Percentiles rank a stretch among this genome's conserved stretches.
Conservation (phyloP, 495 filamentous ascomycete genomes). For the Podospora fimiseda region DNA sequence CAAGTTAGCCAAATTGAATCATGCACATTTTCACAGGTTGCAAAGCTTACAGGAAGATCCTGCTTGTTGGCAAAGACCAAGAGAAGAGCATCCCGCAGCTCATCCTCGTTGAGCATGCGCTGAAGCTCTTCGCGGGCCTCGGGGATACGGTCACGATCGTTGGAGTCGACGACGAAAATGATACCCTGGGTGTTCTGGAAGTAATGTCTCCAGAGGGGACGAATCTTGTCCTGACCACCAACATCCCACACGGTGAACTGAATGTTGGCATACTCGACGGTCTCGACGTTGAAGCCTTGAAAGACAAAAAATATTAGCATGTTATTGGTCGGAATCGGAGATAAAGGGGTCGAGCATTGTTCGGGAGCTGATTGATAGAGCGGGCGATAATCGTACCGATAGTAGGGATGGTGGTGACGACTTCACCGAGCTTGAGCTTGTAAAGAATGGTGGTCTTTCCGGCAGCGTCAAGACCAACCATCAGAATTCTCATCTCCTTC, state of each 20-base stretch:
- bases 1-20: conserved; percentile 14
- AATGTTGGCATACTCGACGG: conserved; percentile 99
- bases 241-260: conserved; percentile 99
- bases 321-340: too few species aligned
- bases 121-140: conserved; percentile 99
- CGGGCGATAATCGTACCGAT: conserved; percentile 90
- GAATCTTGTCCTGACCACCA: conserved; percentile 99
- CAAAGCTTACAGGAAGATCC: conserved; percentile 86
- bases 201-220: conserved; percentile 99
- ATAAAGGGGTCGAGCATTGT: too few species aligned
- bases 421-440: conserved; percentile 99
- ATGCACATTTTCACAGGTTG: neutral
- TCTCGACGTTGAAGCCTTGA: conserved; percentile 98
- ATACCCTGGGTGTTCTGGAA: conserved; percentile 99
- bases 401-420: conserved; percentile 98
- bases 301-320: too few species aligned
- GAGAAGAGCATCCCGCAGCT: conserved; percentile 93
- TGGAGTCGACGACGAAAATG: conserved; percentile 99
- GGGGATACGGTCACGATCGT: conserved; percentile 98
- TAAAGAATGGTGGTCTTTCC: conserved; percentile 99
- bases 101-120: conserved; percentile 99
- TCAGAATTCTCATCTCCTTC: conserved; percentile 99
- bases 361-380: too few species aligned
- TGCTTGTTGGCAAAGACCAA: conserved; percentile 99
- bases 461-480: conserved; percentile 98